Conservation (phyloP, 768 basidiomycete genomes). For the Russula virescens region DNA sequence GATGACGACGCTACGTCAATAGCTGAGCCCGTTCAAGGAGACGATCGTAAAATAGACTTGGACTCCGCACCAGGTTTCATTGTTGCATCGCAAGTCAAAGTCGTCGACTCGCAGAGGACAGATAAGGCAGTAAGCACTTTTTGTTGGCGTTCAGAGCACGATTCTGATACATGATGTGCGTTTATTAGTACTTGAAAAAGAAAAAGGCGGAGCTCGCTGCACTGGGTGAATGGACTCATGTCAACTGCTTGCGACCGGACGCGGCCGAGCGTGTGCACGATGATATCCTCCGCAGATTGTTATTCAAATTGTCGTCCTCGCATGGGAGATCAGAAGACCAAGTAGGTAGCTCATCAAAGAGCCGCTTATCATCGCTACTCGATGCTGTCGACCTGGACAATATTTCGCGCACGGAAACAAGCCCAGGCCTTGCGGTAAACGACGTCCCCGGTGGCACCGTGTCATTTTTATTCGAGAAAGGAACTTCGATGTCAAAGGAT, state of each 20-base stretch:
- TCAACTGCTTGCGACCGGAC: constrained; percentile 56
- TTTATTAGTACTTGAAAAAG: constrained; percentile 53
- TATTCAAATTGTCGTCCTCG: constrained; percentile 26
- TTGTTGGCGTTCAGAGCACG: constrained; percentile 11
- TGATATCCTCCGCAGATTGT: constrained; percentile 51
- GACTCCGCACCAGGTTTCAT: constrained; percentile 43
- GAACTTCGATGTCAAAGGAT: constrained; percentile 78
- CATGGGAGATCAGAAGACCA: constrained; percentile 12
- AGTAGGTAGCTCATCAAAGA: constrained; percentile 22
- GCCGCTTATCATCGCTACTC: constrained; percentile 33
- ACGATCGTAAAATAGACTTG: constrained; percentile 29
- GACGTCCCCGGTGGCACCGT: constrained; percentile 59
- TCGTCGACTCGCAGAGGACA: constrained; percentile 38
- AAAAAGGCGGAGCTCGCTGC: constrained; percentile 64
- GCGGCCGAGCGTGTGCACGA: constrained; percentile 54
- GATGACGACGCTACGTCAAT: neutral
- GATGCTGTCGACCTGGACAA: constrained; percentile 47
- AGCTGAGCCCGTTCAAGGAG: constrained; percentile 16
- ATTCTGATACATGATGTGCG: neutral
- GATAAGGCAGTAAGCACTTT: constrained; percentile 47
- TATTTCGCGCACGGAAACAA: constrained; percentile 33
- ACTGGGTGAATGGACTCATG: constrained; percentile 79
- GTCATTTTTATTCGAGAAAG: constrained; percentile 76
- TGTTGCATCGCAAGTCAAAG: constrained; percentile 55
- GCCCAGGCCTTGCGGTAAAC: constrained; percentile 38